These are phyloP conservation scores for Macrocybe gigantea DNA, from an alignment of 768 basidiomycete species.

Conservation along the genomic window DNA sequence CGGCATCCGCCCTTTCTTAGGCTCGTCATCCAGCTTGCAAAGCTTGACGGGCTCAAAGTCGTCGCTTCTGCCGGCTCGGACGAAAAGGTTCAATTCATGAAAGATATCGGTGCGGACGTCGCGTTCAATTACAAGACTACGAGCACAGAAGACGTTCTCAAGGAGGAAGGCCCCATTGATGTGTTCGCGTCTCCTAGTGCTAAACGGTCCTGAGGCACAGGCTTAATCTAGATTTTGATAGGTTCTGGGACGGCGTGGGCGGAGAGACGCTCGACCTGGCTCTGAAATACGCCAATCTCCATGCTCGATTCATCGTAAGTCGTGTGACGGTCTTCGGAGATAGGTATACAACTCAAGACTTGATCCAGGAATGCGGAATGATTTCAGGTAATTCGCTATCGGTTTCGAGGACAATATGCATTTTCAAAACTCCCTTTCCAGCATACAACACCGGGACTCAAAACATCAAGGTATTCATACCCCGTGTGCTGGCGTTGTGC, in stretches of 20 bases:
- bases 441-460: too few species aligned
- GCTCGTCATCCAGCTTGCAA: slow-evolving; percentile 31
- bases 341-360: neutral
- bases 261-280: slow-evolving; percentile 43
- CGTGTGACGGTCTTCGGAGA: neutral
- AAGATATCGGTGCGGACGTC: slow-evolving; percentile 26
- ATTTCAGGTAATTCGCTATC: slow-evolving; percentile 1
- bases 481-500: too few species aligned
- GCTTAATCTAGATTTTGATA: slow-evolving; percentile 16
- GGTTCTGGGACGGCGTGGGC: slow-evolving; percentile 26
- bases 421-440: neutral
- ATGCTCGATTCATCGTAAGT: slow-evolving; percentile 29
- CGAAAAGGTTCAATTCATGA: slow-evolving; percentile 31
- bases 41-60: slow-evolving; percentile 31
- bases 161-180: slow-evolving; percentile 22
- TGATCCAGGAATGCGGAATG: neutral
- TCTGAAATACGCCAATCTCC: slow-evolving; percentile 24
- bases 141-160: slow-evolving; percentile 19
- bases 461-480: too few species aligned
- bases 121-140: slow-evolving; percentile 26
- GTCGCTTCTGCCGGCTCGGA: slow-evolving; percentile 35
- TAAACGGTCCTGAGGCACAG: neutral
- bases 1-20: slow-evolving; percentile 6
- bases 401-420: neutral
- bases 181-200: neutral